Evolutionary conservation across 352 stramenopile genomes (phyloP), one percentile per base, ranked within the genome.

Genomic region (Phytophthora pini): DNA sequence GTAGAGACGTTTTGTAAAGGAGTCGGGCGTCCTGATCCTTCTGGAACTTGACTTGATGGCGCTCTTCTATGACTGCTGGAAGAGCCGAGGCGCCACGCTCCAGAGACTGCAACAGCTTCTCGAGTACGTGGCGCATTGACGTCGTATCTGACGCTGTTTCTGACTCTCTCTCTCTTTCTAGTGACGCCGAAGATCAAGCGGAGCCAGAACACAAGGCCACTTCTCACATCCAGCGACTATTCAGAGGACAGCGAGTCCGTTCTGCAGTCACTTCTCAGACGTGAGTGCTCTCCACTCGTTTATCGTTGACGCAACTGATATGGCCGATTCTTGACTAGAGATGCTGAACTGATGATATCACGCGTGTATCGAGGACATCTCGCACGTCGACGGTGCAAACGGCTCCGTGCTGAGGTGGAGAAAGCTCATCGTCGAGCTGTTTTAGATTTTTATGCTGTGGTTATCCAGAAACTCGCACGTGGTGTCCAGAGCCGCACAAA

Each of bases 31-130:
- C 43, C 22, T 31, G 43, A 17, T 17, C 43, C 43, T 26, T 49
- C 29, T 11, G 38, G 53, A 34, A 34, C 9, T 34, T 34, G 29
- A 34, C 29, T 32, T 8, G 29, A 87, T 89, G 79, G 79, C 82
- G 63, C 75, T 86, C 51, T 90, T 90, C 59, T 76, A 87, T 22
- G 72, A 86, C 27, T 90, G 80, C 74, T 92, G 84, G 80, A 61
- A 72, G 65, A 78, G 46, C 24, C 74, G 80, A 55, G 54, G 49
- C 8, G 52, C 61, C 12, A 89, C 81, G 43, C 68, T 90, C 3
- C 67, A 85, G 3, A 60, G 75, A 31, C 66, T 90, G 6, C 76
- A 88, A 29, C 47, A 68, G 13, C 74, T 88, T n/a, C 66, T 88
- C 12, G 62, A 74, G 81, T 90, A 70, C 36, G 57, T 74, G 4